These are phyloP conservation scores for Aspergillus vadensis DNA, from an alignment of 2,329 filamentous ascomycete species.

Conservation along the genomic window DNA sequence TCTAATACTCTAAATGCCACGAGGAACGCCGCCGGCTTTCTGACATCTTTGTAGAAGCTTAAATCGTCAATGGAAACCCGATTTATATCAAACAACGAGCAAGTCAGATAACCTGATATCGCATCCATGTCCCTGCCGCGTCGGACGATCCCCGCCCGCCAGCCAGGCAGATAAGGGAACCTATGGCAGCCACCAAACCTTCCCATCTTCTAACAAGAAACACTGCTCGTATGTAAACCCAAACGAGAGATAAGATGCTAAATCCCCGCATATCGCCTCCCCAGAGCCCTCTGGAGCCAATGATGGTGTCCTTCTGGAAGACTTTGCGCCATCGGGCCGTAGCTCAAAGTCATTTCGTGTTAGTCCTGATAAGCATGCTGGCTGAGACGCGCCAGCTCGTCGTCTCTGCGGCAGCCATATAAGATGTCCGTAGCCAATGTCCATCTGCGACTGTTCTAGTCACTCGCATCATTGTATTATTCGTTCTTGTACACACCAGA, in stretches of 20 bases:
- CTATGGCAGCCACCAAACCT: background rate
- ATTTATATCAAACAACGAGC: background rate
- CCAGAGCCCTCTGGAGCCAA: conserved; percentile 6
- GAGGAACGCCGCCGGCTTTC: background rate
- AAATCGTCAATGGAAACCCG: background rate
- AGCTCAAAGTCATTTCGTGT: conserved; percentile 13
- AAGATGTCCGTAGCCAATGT: background rate
- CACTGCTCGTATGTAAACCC: background rate
- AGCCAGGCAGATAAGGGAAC: background rate
- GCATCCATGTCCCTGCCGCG: background rate
- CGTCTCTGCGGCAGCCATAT: background rate
- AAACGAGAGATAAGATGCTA: background rate
- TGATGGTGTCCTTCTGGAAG: conserved; percentile 5
- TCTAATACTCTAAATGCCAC: conserved; percentile 2
- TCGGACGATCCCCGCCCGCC: background rate
- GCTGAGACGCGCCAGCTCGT: background rate
- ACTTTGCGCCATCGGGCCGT: conserved; percentile 9
- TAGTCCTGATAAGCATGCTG: conserved; percentile 14
- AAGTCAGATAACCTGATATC: background rate
- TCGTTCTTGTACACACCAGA: background rate
- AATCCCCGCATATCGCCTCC: conserved; percentile 4
- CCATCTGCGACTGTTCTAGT: background rate
- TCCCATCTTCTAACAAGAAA: background rate
- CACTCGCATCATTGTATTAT: background rate
- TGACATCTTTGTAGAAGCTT: background rate